Conservation (phyloP, 208 protist species). For the Acanthamoeba sp. region DNA sequence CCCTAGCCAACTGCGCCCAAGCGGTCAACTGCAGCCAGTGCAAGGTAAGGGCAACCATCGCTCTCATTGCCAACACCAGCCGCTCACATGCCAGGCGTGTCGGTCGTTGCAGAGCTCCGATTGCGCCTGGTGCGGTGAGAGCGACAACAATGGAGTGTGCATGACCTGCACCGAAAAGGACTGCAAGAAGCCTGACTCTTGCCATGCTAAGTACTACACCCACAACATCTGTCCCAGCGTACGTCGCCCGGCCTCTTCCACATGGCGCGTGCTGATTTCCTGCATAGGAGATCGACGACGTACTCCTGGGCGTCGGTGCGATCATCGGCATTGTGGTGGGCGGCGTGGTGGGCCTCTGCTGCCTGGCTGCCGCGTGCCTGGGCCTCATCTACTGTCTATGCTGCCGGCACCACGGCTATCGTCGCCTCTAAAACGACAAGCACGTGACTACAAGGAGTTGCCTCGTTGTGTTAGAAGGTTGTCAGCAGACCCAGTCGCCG, state of each 20-base stretch:
- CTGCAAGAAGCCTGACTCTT: neutral
- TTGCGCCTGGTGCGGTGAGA: neutral
- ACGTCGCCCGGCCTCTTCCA: neutral
- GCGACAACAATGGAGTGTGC: neutral
- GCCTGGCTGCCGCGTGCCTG: neutral
- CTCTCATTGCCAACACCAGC: neutral
- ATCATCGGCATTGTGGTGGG: constrained; percentile 13
- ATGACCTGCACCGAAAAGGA: neutral
- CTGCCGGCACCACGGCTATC: neutral
- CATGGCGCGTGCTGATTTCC: neutral
- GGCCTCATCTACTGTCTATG: neutral
- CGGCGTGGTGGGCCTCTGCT: neutral
- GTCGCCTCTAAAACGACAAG: neutral
- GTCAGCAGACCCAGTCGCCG: too few species aligned
- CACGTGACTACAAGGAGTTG: too few species aligned
- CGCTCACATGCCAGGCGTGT: too few species aligned
- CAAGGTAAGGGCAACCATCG: neutral
- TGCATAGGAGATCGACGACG: neutral
- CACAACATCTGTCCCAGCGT: constrained; percentile 46
- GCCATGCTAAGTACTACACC: neutral
- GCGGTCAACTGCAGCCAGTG: constrained; percentile 8
- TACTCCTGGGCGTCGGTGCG: neutral
- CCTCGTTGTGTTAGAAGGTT: too few species aligned
- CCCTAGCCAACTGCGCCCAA: neutral
- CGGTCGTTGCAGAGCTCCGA: neutral